Percentiles rank a stretch among this genome's conserved stretches.
Conservation (phyloP, 768 basidiomycete genomes). For the Flagelloscypha sp. region DNA sequence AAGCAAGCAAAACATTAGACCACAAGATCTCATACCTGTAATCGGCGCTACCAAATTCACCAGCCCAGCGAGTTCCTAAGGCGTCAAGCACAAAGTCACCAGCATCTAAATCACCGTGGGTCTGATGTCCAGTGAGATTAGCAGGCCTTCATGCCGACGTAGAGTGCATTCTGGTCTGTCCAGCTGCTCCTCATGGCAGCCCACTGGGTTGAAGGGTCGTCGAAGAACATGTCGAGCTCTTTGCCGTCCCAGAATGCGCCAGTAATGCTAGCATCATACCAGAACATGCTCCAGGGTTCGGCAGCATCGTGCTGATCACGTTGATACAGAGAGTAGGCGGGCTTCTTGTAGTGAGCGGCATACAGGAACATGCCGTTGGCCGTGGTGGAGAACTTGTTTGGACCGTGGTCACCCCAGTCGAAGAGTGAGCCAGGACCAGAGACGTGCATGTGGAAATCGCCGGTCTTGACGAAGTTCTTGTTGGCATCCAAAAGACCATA, state of each 20-base stretch:
- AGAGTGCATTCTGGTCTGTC: conserved; percentile 80
- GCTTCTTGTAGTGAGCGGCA: conserved; percentile 35
- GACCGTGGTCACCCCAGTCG: conserved; percentile 78
- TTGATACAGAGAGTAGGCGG: conserved; percentile 51
- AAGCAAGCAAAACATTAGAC: too few relatives aligned
- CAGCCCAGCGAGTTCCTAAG: conserved; percentile 88
- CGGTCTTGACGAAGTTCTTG: conserved; percentile 62
- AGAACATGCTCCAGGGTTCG: conserved; percentile 62
- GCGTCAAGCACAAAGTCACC: conserved; percentile 97
- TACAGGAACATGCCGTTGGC: conserved; percentile 53
- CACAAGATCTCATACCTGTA: too few relatives aligned
- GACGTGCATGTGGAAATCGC: conserved; percentile 84
- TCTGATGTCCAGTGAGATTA: conserved; percentile 75
- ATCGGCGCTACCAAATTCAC: conserved; percentile 86
- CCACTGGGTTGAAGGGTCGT: conserved; percentile 71
- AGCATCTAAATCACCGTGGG: conserved; percentile 89
- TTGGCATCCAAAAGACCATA: conserved; percentile 67
- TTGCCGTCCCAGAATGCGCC: conserved; percentile 92
- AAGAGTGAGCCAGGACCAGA: conserved; percentile 81
- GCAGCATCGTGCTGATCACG: conserved; percentile 56
- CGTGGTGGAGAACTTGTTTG: conserved; percentile 56
- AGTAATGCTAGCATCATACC: conserved; percentile 77
- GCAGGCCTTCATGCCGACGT: conserved; percentile 86
- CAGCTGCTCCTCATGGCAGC: conserved; percentile 85
- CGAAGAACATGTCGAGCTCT: conserved; percentile 77